Conservation (phyloP, 805 yeast species). For the Yarrowia osloensis region DNA sequence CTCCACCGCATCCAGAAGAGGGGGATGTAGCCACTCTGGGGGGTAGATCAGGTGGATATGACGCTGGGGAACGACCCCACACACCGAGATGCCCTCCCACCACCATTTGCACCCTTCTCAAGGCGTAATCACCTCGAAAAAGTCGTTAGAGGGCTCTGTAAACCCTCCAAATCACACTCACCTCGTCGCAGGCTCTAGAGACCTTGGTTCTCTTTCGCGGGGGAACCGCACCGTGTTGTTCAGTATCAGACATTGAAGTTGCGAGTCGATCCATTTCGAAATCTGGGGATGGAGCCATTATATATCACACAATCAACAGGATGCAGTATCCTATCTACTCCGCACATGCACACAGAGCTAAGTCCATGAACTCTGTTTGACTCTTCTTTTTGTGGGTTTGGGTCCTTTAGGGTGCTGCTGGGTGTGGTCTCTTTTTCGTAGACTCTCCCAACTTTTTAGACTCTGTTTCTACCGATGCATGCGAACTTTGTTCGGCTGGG, state of each 20-base stretch:
- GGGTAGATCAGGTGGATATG: not conserved
- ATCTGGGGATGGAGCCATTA: conserved; percentile 20
- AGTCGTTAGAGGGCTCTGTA: no score
- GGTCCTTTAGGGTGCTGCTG: not conserved
- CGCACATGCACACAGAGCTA: conserved; percentile 24
- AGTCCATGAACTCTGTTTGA: conserved; percentile 5
- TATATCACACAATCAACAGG: conserved; percentile 14
- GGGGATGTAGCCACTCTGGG: not conserved
- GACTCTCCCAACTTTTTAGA: not conserved
- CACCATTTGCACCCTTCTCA: not conserved
- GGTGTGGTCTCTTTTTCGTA: not conserved
- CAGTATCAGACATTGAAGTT: conserved; percentile 28
- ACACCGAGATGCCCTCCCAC: no score
- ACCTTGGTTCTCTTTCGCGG: conserved; percentile 56
- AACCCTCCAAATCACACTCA: conserved; percentile 31
- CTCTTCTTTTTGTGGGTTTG: not conserved
- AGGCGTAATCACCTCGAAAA: not conserved
- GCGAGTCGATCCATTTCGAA: not conserved
- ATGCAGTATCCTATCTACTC: conserved; percentile 24
- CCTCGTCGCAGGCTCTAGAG: conserved; percentile 59
- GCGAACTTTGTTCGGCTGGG: conserved; percentile 23
- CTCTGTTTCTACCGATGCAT: conserved; percentile 12
- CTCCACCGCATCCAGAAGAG: not conserved
- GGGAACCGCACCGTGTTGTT: conserved; percentile 32
- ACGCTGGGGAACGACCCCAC: no score